phyloP scores from a whole-genome alignment of 192 early-diverging fungal species.

The Rhizoclosmatium sp. region DNA sequence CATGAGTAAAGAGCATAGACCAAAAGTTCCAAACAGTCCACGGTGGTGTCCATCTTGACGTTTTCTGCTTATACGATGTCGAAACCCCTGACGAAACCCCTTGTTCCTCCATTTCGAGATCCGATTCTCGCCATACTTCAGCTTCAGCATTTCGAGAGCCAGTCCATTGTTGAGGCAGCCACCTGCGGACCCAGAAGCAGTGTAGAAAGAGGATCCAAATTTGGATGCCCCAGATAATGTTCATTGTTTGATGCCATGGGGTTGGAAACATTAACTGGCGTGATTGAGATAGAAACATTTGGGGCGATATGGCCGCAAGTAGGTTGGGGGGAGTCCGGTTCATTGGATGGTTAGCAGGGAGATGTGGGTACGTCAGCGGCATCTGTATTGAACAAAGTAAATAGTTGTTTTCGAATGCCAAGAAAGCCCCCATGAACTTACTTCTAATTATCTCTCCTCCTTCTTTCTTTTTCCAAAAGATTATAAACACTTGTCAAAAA shows the following conservation, averaged over 20 bases:
- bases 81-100: not conserved
- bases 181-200: conserved; percentile 14
- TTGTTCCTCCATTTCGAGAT: not conserved
- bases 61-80: not conserved
- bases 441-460: not conserved
- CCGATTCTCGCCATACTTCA: not conserved
- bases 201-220: conserved; percentile 30
- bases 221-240: conserved; percentile 31
- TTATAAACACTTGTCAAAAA: not conserved
- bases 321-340: not conserved
- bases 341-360: not conserved
- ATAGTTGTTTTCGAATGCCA: too few relatives aligned
- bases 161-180: conserved; percentile 24
- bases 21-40: conserved; percentile 34
- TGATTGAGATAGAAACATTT: conserved; percentile 2
- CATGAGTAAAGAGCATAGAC: conserved; percentile 29
- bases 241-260: conserved; percentile 11
- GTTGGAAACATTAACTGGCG: conserved; percentile 27
- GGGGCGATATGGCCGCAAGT: conserved; percentile 1
- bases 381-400: too few relatives aligned
- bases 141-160: not conserved
- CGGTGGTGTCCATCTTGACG: conserved; percentile 2
- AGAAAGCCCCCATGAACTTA: too few relatives aligned
- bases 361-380: too few relatives aligned
- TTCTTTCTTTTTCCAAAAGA: not conserved